Evolutionary conservation across 2,329 filamentous ascomycete species (phyloP), one percentile per base, ranked within the genome.

Genomic region (Cryphonectria carpinicola): DNA sequence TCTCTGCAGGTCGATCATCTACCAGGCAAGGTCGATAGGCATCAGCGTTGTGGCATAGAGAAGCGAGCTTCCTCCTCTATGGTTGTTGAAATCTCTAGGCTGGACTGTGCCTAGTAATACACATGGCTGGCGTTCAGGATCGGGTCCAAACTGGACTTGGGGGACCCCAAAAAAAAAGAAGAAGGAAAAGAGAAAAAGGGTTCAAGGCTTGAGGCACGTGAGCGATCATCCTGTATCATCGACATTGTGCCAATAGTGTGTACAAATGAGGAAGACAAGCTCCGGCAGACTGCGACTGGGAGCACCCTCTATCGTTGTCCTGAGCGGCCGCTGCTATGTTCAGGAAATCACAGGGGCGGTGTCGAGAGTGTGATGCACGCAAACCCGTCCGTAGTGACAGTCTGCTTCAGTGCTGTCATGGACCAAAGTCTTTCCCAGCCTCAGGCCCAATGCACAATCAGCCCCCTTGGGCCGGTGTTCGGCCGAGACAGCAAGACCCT

Each of bases 11-110:
- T 89, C 90, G 68, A 85, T 95, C 72, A 93, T 95, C 75, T 90
- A 85, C 75, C 91, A 93, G 81, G 90, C 91, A 70, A 93, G 90
- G 82, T 92, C 91, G 28, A 90, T 94, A 77, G 93, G 93, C 22
- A 87, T 96, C 69, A 84, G 87, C 64, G 88, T 96, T 56, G 87
- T 92, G 70, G 87, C 90, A 73, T 94, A 77, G 78, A 4, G 67
- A 58, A 58, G 37, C 32, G 46, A 4, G 25, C 35, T 43, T 35
- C 52, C n/a, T 35, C 52, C n/a, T 69, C 61, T 28, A 22, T 22
- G 56, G 41, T 63, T 58, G 43, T 28, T 14, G 25, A 13, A 7
- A 6, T 25, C 37, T 28, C 61, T 22, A 41, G 22, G 60, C 58
- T 61, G 32, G 28, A 19, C 14, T 13, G 37, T 62, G 28, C n/a